Conservation (phyloP, 2,329 filamentous ascomycete species). For the Pseudogymnoascus sp. region DNA sequence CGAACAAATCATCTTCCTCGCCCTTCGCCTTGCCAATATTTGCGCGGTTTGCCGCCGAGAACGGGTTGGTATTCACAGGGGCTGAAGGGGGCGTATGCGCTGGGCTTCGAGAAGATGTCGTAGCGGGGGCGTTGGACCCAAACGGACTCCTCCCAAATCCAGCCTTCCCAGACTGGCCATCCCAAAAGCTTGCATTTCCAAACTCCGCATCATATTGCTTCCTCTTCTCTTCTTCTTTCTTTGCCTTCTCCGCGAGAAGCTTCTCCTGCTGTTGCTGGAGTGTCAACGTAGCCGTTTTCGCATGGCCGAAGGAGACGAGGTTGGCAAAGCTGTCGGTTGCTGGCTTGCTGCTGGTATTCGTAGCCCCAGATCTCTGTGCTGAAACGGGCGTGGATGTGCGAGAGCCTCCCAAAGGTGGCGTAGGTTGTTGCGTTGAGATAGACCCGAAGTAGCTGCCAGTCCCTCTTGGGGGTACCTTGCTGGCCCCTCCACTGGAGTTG, state of each 20-base stretch:
- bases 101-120: constrained; percentile 40
- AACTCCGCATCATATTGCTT: constrained; percentile 69
- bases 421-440: constrained; percentile 42
- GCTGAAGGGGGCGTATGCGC: constrained; percentile 30
- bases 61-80: constrained; percentile 20
- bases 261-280: constrained; percentile 70
- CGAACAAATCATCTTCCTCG: constrained; percentile 57
- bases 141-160: constrained; percentile 23
- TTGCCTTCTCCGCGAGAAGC: constrained; percentile 55
- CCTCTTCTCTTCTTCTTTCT: constrained; percentile 65
- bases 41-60: constrained; percentile 26
- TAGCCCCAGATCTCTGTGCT: constrained; percentile 36
- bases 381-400: constrained; percentile 47
- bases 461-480: constrained; percentile 37
- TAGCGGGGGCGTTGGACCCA: constrained; percentile 31
- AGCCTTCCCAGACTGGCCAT: constrained; percentile 49
- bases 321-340: constrained; percentile 68
- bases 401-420: constrained; percentile 38
- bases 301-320: constrained; percentile 55
- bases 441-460: constrained; percentile 33
- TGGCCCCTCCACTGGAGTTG: constrained; percentile 27
- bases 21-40: constrained; percentile 11
- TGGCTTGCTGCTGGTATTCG: constrained; percentile 28
- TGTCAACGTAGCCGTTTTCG: constrained; percentile 51
- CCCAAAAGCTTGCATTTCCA: constrained; percentile 68